These are phyloP conservation scores for Hanseniaspora meyeri DNA, from an alignment of 805 yeast genomes.

Conservation along the genomic window DNA sequence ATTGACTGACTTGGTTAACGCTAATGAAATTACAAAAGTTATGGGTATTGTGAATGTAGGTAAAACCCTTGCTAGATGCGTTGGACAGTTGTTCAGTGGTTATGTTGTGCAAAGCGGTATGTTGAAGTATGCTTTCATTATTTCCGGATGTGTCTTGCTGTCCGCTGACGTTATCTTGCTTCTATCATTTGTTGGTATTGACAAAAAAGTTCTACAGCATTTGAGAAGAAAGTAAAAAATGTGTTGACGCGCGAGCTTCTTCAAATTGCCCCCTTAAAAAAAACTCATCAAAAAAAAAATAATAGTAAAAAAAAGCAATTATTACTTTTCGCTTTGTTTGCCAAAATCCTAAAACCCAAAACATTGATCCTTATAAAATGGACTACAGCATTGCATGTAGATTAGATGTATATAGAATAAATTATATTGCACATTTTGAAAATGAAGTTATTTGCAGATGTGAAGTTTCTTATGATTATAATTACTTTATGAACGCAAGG, in stretches of 20 bases:
- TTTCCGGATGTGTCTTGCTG: constrained; percentile 39
- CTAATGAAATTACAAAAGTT: constrained; percentile 55
- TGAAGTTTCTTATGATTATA: neutral
- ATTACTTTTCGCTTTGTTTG: neutral
- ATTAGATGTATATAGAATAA: neutral
- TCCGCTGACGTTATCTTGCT: constrained; percentile 28
- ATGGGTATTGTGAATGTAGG: constrained; percentile 80
- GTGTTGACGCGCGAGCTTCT: too few species aligned
- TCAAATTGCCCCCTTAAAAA: neutral
- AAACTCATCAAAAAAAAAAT: too few species aligned
- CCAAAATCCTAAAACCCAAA: neutral
- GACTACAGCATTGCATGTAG: neutral
- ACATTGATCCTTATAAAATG: neutral
- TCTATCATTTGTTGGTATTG: constrained; percentile 26
- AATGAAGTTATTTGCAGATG: neutral
- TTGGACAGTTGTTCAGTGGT: constrained; percentile 77
- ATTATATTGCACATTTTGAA: neutral
- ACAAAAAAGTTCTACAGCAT: constrained; percentile 22
- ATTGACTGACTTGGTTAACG: constrained; percentile 52
- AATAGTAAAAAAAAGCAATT: neutral
- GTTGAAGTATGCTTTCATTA: constrained; percentile 40
- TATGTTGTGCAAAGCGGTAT: constrained; percentile 42
- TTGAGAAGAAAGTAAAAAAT: constrained; percentile 1
- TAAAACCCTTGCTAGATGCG: constrained; percentile 70
- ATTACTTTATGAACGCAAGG: neutral